These are phyloP conservation scores for Mycosphaerelloides madeirae DNA, from an alignment of 2,329 filamentous ascomycete genomes.

Conservation along the genomic window DNA sequence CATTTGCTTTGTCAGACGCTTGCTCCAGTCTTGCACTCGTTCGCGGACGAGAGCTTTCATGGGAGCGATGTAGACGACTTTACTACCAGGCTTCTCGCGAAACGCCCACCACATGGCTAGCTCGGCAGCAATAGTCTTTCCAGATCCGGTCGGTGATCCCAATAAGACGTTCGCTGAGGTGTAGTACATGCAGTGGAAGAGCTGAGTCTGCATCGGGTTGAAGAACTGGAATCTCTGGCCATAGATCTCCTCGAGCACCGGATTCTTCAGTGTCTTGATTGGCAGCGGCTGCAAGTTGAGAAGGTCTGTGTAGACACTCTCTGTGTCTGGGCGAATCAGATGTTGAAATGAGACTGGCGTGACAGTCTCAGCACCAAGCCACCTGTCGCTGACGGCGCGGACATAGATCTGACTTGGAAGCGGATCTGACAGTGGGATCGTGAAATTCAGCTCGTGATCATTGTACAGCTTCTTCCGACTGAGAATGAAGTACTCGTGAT, in stretches of 20 bases:
- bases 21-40: slow-evolving; percentile 90
- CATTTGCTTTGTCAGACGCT: slow-evolving; percentile 73
- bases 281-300: slow-evolving; percentile 87
- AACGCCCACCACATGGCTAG: slow-evolving; percentile 99
- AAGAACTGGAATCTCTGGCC: slow-evolving; percentile 87
- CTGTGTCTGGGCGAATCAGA: slow-evolving; percentile 91
- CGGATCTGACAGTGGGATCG: slow-evolving; percentile 89
- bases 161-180: slow-evolving; percentile 87
- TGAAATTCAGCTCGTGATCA: slow-evolving; percentile 97
- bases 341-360: slow-evolving; percentile 96
- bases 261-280: slow-evolving; percentile 81
- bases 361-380: slow-evolving; percentile 94
- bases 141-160: slow-evolving; percentile 92
- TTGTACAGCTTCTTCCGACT: slow-evolving; percentile 85
- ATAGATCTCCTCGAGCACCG: slow-evolving; percentile 82
- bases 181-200: slow-evolving; percentile 95
- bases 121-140: slow-evolving; percentile 94
- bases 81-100: slow-evolving; percentile 85
- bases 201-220: slow-evolving; percentile 99
- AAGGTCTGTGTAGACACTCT: slow-evolving; percentile 93
- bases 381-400: slow-evolving; percentile 86
- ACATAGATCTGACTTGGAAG: slow-evolving; percentile 95
- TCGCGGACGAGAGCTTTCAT: slow-evolving; percentile 99
- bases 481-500: slow-evolving; percentile 94
- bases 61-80: slow-evolving; percentile 97